Conservation (phyloP, 495 filamentous ascomycete genomes). For the Filosporella fistucella region DNA sequence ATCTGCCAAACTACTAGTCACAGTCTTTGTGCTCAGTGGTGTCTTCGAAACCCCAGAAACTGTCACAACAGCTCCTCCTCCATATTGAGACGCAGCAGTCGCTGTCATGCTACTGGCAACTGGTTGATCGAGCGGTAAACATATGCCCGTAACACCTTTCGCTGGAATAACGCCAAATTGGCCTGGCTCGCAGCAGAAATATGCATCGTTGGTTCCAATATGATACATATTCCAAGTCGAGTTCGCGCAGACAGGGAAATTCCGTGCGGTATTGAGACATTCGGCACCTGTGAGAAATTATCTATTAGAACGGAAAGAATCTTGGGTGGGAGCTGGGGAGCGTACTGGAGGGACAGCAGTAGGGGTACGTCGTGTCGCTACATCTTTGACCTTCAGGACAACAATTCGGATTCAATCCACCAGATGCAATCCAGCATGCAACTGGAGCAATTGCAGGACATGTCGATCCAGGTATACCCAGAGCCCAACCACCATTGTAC, state of each 20-base stretch:
- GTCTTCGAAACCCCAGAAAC: not conserved
- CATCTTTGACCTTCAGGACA: conserved; percentile 12
- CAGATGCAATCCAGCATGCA: not conserved
- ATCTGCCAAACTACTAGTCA: not conserved
- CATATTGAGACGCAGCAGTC: conserved; percentile 5
- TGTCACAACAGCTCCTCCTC: conserved; percentile 3
- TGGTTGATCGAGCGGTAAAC: not conserved
- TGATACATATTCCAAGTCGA: conserved; percentile 15
- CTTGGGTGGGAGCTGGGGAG: not conserved
- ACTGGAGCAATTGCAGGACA: conserved; percentile 13
- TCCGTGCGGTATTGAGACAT: conserved; percentile 5
- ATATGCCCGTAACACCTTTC: conserved; percentile 7
- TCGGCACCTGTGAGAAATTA: conserved; percentile 5
- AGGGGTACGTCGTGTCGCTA: not conserved
- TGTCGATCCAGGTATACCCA: conserved; percentile 10
- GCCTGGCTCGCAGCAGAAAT: conserved; percentile 15
- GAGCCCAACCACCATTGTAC: conserved; percentile 15
- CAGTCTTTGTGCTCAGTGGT: not conserved
- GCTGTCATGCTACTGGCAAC: conserved; percentile 6
- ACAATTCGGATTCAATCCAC: conserved; percentile 7
- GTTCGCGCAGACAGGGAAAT: conserved; percentile 15
- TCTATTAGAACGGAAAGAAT: not conserved
- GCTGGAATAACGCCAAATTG: conserved; percentile 9
- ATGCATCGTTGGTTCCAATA: not conserved
- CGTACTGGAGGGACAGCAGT: conserved; percentile 16